These are phyloP conservation scores for Tuber aestivum DNA, from an alignment of 495 filamentous ascomycete species.

Conservation along the genomic window DNA sequence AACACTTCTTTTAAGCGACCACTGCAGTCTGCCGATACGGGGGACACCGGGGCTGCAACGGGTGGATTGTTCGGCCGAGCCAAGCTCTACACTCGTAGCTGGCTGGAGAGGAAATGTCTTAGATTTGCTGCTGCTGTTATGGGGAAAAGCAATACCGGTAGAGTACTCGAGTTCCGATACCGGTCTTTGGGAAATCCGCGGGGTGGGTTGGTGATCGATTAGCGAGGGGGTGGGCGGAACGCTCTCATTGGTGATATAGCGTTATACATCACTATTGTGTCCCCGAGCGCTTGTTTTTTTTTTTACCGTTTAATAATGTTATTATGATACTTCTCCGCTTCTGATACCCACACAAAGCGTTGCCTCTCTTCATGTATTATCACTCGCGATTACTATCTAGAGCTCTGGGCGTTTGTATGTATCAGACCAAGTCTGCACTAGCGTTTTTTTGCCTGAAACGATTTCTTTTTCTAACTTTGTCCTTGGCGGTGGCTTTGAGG, in stretches of 20 bases:
- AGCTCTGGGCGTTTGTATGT: not conserved
- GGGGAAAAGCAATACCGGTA: not conserved
- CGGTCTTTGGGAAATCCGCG: not conserved
- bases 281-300: not conserved
- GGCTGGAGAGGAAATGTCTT: not conserved
- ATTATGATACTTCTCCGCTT: not conserved
- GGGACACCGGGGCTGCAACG: not conserved
- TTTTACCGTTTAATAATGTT: not conserved
- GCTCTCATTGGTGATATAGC: not conserved
- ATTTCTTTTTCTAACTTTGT: too few species aligned
- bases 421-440: not conserved
- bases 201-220: not conserved
- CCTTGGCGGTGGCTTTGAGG: not conserved
- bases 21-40: not conserved
- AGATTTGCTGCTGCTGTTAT: not conserved
- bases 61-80: not conserved
- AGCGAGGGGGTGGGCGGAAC: not conserved
- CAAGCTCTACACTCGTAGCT: not conserved
- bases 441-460: too few species aligned
- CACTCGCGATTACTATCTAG: not conserved
- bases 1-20: not conserved
- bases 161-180: not conserved
- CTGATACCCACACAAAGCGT: too few species aligned
- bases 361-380: not conserved
- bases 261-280: not conserved